These are phyloP conservation scores for Aspergillus aculeatus DNA, from an alignment of 2,329 filamentous ascomycete species.

Conservation along the genomic window DNA sequence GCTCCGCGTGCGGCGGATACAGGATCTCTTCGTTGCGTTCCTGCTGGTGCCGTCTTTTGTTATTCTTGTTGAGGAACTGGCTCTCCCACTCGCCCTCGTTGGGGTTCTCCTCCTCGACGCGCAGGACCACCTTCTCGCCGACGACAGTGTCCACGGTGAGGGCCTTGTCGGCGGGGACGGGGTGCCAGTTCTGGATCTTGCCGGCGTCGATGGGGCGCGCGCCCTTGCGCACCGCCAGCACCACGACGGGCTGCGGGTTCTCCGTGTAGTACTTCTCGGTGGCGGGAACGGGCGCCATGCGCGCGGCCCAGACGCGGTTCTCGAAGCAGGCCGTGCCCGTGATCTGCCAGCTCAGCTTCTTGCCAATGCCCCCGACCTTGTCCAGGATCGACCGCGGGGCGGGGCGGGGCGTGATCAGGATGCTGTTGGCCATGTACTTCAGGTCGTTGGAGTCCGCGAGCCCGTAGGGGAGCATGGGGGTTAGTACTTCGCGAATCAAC, in stretches of 20 bases:
- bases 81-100: constrained; percentile 64
- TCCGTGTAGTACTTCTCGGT: constrained; percentile 73
- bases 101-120: constrained; percentile 71
- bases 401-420: constrained; percentile 80
- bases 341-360: constrained; percentile 80
- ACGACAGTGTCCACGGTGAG: constrained; percentile 80
- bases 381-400: constrained; percentile 70
- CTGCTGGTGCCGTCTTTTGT: constrained; percentile 60
- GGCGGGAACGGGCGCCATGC: constrained; percentile 69
- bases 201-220: constrained; percentile 75
- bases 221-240: constrained; percentile 75
- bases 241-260: constrained; percentile 73
- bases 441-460: constrained; percentile 66
- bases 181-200: constrained; percentile 80
- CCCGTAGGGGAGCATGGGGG: constrained; percentile 60
- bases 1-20: constrained; percentile 30
- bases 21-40: constrained; percentile 54
- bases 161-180: constrained; percentile 66
- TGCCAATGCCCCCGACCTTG: constrained; percentile 83
- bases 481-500: constrained; percentile 61
- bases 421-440: constrained; percentile 81
- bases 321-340: constrained; percentile 72
- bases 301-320: constrained; percentile 82
- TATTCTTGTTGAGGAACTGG: constrained; percentile 58
- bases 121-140: constrained; percentile 79